A percentile compares a stretch with the other conserved stretches of the same genome.
Evolutionary conservation across 2,329 filamentous ascomycete genomes (phyloP).

Genomic region (Dactylonectria macrodidyma): DNA sequence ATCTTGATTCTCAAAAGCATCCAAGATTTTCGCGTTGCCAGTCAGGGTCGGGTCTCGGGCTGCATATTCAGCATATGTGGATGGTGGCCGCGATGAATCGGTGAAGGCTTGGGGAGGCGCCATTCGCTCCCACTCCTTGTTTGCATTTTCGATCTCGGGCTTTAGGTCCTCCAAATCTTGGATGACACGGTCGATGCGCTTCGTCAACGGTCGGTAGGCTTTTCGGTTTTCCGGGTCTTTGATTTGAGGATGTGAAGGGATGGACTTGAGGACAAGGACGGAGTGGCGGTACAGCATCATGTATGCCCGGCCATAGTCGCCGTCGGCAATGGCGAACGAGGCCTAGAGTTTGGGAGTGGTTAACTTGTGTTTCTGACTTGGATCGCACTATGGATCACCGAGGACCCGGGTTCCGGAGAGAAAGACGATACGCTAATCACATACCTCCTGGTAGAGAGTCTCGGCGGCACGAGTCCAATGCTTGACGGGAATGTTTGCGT

Average conservation of each 20-base stretch:
- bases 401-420: too few species aligned
- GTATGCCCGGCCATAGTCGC: slow-evolving; percentile 90
- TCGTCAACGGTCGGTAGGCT: slow-evolving; percentile 68
- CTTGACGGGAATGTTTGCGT: slow-evolving; percentile 80
- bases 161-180: slow-evolving; percentile 83
- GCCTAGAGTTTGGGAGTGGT: slow-evolving; percentile 68
- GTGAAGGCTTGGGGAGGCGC: slow-evolving; percentile 54
- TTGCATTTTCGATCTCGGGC: slow-evolving; percentile 80
- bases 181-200: slow-evolving; percentile 71
- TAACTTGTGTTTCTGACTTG: slow-evolving; percentile 28
- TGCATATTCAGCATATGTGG: slow-evolving; percentile 63
- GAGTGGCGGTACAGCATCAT: slow-evolving; percentile 93
- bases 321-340: slow-evolving; percentile 86
- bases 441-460: slow-evolving; percentile 84
- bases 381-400: not conserved
- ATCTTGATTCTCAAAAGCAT: slow-evolving; percentile 80
- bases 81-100: slow-evolving; percentile 38
- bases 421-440: not conserved
- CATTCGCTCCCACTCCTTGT: slow-evolving; percentile 77
- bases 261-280: slow-evolving; percentile 82
- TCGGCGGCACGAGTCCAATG: slow-evolving; percentile 88
- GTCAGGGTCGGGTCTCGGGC: slow-evolving; percentile 74
- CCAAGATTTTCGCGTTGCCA: slow-evolving; percentile 72
- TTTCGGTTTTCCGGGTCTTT: slow-evolving; percentile 76
- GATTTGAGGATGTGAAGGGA: slow-evolving; percentile 83